Conservation (phyloP, 225 moss, liverwort and hornwort species). For the Lunularia cruciata region DNA sequence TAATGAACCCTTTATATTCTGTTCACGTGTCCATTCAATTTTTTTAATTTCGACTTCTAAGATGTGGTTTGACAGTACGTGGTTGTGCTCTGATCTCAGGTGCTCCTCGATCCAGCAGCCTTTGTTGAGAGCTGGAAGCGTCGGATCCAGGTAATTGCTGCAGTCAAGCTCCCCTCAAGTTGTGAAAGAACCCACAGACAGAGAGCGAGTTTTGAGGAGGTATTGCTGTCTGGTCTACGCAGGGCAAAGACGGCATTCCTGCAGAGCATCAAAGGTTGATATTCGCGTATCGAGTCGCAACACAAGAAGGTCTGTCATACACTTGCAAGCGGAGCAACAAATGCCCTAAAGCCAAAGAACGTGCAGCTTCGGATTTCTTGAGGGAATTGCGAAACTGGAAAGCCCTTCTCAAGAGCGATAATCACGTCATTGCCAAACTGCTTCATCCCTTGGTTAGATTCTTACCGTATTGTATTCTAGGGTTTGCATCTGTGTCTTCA, state of each 20-base stretch:
- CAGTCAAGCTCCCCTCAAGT: too few relatives aligned
- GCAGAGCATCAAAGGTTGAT: conserved; percentile 51
- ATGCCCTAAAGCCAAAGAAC: conserved; percentile 35
- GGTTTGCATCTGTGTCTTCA: conserved; percentile 1
- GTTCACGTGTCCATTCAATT: conserved; percentile 10
- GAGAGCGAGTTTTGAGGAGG: too few relatives aligned
- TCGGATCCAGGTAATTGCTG: conserved; percentile 51
- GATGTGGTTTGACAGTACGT: conserved; percentile 25
- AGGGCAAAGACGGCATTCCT: conserved; percentile 66
- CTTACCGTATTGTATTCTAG: not conserved
- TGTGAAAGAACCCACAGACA: too few relatives aligned
- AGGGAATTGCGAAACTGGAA: conserved; percentile 52
- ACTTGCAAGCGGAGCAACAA: conserved; percentile 45
- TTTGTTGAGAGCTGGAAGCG: conserved; percentile 58
- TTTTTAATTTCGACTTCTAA: conserved; percentile 17
- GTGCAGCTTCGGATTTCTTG: conserved; percentile 43
- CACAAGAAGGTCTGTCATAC: conserved; percentile 43
- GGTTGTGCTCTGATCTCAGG: conserved; percentile 36
- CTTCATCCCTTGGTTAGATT: conserved; percentile 50
- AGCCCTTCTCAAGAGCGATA: conserved; percentile 49
- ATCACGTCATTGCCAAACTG: conserved; percentile 47
- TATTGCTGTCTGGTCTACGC: conserved; percentile 3
- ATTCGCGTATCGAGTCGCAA: conserved; percentile 48
- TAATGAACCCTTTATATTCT: not conserved
- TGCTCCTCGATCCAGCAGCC: conserved; percentile 58